Percentiles rank a stretch among this genome's conserved stretches.
These are phyloP conservation scores for Fusarium tuaranense DNA, from an alignment of 2,329 filamentous ascomycete genomes.

Conservation along the genomic window DNA sequence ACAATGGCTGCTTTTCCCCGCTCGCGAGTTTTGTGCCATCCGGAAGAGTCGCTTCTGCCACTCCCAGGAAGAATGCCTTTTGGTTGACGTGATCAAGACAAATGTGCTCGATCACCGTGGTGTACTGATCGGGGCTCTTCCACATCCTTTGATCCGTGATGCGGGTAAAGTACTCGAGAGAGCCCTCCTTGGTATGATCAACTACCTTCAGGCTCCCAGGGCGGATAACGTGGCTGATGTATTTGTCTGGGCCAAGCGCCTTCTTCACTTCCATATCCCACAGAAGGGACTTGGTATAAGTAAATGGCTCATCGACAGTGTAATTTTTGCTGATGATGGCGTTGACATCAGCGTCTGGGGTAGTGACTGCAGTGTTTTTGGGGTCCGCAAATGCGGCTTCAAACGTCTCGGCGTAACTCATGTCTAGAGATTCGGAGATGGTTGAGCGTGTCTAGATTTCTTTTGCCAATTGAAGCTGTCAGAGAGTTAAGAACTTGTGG, in stretches of 20 bases:
- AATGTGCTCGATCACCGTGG: background rate
- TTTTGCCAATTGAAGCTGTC: background rate
- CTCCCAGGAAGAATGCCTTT: background rate
- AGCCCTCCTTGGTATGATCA: background rate
- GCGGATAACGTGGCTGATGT: conserved; percentile 1
- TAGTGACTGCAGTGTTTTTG: background rate
- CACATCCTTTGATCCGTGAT: background rate
- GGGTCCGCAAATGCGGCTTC: background rate
- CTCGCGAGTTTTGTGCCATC: background rate
- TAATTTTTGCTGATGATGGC: background rate
- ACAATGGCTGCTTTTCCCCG: background rate
- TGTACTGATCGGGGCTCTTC: background rate
- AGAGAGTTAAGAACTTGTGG: background rate
- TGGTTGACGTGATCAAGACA: background rate
- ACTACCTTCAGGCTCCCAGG: conserved; percentile 1
- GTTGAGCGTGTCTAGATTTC: background rate
- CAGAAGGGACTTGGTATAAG: background rate
- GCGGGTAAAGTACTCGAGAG: background rate
- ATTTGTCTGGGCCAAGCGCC: background rate
- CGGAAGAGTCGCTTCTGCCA: background rate
- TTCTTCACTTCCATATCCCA: conserved; percentile 10
- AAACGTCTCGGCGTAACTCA: background rate
- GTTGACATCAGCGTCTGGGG: background rate
- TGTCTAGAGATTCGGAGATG: background rate
- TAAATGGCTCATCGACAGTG: background rate